A percentile compares a stretch with the other conserved stretches of the same genome.
Conservation (phyloP, 2,329 filamentous ascomycete species). For the Fusarium sulawesiense region DNA sequence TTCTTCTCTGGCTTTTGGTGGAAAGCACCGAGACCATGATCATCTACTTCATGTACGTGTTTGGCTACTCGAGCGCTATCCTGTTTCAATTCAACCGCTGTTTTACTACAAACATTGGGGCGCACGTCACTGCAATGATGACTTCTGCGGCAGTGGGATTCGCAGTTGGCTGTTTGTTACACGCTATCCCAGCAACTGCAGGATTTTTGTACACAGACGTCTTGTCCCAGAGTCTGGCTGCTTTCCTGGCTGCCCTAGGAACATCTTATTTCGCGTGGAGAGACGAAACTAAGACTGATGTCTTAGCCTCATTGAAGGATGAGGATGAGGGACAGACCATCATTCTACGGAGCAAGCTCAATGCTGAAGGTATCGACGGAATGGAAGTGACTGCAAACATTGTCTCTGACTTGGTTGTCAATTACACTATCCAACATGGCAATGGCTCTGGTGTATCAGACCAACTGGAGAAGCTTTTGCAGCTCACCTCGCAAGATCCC, state of each 20-base stretch:
- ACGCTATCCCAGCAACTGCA: neutral
- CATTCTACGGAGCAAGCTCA: neutral
- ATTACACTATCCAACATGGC: neutral
- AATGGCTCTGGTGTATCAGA: neutral
- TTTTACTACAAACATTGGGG: neutral
- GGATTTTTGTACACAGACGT: neutral
- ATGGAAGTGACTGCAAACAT: neutral
- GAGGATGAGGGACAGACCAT: neutral
- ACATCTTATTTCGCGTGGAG: neutral
- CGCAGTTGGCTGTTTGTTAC: neutral
- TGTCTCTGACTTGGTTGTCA: neutral
- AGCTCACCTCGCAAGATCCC: neutral
- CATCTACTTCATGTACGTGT: slow-evolving; percentile 1
- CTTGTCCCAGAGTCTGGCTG: neutral
- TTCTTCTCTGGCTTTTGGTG: slow-evolving; percentile 1
- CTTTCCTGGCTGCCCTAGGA: neutral
- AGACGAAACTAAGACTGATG: neutral
- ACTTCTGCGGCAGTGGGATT: neutral
- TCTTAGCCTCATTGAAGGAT: fast-evolving
- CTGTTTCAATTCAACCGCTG: slow-evolving; percentile 7
- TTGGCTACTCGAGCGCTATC: neutral
- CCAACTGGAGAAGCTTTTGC: neutral
- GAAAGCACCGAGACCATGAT: neutral
- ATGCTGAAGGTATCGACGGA: neutral
- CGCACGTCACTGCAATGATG: neutral